Evolutionary conservation across 148 eudicot species (phyloP).

Genomic region (Rhododendron henanense): DNA sequence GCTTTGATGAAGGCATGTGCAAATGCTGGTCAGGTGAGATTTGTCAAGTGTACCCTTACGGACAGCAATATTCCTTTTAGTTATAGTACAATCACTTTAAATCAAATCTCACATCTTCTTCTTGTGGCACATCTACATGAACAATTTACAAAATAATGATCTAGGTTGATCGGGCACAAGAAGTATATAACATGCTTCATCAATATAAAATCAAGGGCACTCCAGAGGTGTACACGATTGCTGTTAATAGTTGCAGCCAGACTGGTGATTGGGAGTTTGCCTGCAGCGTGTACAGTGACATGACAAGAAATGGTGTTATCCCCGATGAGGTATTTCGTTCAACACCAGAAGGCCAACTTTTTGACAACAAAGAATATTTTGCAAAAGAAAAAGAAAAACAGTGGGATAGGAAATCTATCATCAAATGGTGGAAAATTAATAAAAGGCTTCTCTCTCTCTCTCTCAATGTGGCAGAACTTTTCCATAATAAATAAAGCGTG

Average conservation of each 20-base stretch:
- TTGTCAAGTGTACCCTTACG: constrained; percentile 10
- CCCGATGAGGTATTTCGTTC: constrained; percentile 77
- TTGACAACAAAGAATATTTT: not conserved
- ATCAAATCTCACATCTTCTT: not conserved
- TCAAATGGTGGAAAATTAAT: not conserved
- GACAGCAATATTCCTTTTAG: not conserved
- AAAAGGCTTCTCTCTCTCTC: not conserved
- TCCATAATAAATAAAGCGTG: not conserved
- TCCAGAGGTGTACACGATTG: constrained; percentile 95
- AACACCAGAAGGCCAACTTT: not conserved
- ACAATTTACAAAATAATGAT: not conserved
- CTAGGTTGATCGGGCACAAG: constrained; percentile 77
- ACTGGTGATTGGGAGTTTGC: constrained; percentile 95
- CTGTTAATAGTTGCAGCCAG: constrained; percentile 81
- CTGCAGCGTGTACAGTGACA: constrained; percentile 72
- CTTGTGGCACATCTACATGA: not conserved
- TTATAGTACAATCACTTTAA: not conserved
- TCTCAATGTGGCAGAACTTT: not conserved
- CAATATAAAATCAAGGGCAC: constrained; percentile 73
- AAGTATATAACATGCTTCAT: constrained; percentile 71
- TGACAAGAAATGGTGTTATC: constrained; percentile 70
- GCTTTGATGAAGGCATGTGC: constrained; percentile 89
- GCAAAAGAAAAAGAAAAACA: not conserved
- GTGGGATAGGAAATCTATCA: not conserved
- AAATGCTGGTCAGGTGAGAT: constrained; percentile 82